A percentile compares a stretch with the other conserved stretches of the same genome.
phyloP scores from a whole-genome alignment of 2,329 filamentous ascomycete species.

The Graphilbum fragrans region DNA sequence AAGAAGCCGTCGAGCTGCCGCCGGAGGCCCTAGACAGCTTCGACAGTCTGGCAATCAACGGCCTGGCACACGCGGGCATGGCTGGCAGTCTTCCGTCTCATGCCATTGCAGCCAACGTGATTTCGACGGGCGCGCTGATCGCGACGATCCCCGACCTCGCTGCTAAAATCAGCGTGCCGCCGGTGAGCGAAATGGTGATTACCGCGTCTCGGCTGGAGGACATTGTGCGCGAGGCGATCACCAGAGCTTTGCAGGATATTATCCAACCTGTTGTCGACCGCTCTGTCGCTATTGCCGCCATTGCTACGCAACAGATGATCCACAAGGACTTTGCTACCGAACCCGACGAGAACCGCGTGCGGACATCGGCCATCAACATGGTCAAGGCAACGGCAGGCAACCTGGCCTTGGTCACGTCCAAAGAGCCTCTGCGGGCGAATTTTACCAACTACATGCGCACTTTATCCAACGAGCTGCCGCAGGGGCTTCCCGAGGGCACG shows the following conservation, averaged over 20 bases:
- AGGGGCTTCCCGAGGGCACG: constrained; percentile 81
- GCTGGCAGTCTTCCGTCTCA: constrained; percentile 1
- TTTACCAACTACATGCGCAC: constrained; percentile 92
- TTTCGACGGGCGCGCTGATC: constrained; percentile 60
- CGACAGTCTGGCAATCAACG: constrained; percentile 69
- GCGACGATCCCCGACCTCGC: constrained; percentile 76
- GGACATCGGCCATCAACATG: constrained; percentile 81
- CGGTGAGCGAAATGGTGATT: constrained; percentile 67
- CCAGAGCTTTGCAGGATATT: constrained; percentile 86
- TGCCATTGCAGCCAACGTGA: constrained; percentile 67
- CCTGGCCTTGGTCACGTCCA: constrained; percentile 92
- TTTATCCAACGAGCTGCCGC: constrained; percentile 55
- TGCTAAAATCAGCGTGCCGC: constrained; percentile 67
- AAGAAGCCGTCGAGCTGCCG: constrained; percentile 47
- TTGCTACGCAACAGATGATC: constrained; percentile 90
- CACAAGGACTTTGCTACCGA: constrained; percentile 95
- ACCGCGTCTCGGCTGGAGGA: constrained; percentile 54
- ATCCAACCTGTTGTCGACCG: constrained; percentile 95
- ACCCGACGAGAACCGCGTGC: constrained; percentile 74
- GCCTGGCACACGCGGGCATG: constrained; percentile 54
- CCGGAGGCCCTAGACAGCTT: constrained; percentile 68
- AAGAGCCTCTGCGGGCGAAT: constrained; percentile 90
- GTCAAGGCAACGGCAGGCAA: constrained; percentile 91
- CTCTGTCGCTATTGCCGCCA: constrained; percentile 94
- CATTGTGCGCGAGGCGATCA: constrained; percentile 78